Base-by-base conservation (phyloP, 176 grass and related monocot species). In the Guadua angustifolia region DNA sequence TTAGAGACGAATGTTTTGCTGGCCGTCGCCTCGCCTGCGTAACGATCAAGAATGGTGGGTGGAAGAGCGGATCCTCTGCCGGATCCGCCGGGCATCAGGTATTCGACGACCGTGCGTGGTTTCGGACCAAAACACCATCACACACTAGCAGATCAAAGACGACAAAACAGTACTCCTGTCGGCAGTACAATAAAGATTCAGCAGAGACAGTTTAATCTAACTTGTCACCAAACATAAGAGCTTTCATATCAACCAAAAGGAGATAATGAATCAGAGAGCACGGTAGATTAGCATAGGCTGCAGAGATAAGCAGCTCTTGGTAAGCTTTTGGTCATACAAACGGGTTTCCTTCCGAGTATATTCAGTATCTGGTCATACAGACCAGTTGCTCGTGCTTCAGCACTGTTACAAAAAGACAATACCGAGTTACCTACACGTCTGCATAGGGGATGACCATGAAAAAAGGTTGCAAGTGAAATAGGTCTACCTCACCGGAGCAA, bases 281-380 rank as follows among this genome's bases (percentile, higher is more conserved):
- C 36, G 47, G 19, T 68, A 58, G 65, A 87, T 81, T 87, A 81
- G 61, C 21, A 81, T 69, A 80, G 84, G n/a, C 69, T 80, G 84
- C 45, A 86, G 32, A 73, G 51, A 47, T 74, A 68, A 5, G 56
- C 60, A 66, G 70, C 62, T 87, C 85, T 81, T 52, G 17, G 78
- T 24, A 68, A 68, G 78, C 49, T 66, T 74, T 36, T 52, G 18
- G 69, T 55, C 59, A 75, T 67, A 57, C 59, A 66, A 22, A 80
- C 35, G 39, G 75, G 38, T 75, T 68, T 64, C 61, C 60, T 69
- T 87, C 42, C 50, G 74, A 75, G 70, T 81, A 87, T 68, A n/a
- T n/a, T n/a, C n/a, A n/a, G n/a, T n/a, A n/a, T n/a, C n/a, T n/a
- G n/a, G n/a, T n/a, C n/a, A n/a, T n/a, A n/a, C n/a, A n/a, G n/a